Evolutionary conservation across 257 asterid species (phyloP).

Genomic region (Solanum pinnatisectum): DNA sequence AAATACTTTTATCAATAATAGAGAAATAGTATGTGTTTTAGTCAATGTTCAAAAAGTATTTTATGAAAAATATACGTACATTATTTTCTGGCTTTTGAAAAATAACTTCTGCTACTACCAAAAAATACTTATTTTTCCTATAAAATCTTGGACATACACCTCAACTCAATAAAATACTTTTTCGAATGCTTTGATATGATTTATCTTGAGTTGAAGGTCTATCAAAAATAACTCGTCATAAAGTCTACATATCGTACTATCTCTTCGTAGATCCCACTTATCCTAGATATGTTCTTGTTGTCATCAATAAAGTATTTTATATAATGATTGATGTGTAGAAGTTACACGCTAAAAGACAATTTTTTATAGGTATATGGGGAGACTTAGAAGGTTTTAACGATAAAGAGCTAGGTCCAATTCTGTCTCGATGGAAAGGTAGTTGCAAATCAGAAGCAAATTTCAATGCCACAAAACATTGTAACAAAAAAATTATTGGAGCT

Average conservation of each 20-base stretch:
- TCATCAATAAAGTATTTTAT: background rate
- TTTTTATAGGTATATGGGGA: background rate
- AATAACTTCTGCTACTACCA: background rate
- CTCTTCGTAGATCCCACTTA: background rate
- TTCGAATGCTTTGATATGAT: background rate
- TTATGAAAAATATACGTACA: background rate
- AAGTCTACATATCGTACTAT: background rate
- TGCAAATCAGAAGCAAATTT: background rate
- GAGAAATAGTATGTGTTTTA: background rate
- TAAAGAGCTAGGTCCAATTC: constrained; percentile 8
- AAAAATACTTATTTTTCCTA: background rate
- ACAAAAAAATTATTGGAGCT: background rate
- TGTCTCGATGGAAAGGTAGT: constrained; percentile 6
- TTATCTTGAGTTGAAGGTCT: background rate
- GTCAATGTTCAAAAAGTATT: background rate
- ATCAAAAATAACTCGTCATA: no score
- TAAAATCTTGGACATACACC: background rate
- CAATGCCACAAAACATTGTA: background rate
- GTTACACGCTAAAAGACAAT: background rate
- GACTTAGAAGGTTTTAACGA: constrained; percentile 4
- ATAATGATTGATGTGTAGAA: background rate
- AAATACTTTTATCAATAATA: background rate
- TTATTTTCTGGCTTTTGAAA: background rate
- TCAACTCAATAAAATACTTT: background rate
- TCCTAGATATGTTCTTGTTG: background rate